Evolutionary conservation across 2,329 filamentous ascomycete species (phyloP), one percentile per base, ranked within the genome.

Genomic region (Epichloe gansuensis): DNA sequence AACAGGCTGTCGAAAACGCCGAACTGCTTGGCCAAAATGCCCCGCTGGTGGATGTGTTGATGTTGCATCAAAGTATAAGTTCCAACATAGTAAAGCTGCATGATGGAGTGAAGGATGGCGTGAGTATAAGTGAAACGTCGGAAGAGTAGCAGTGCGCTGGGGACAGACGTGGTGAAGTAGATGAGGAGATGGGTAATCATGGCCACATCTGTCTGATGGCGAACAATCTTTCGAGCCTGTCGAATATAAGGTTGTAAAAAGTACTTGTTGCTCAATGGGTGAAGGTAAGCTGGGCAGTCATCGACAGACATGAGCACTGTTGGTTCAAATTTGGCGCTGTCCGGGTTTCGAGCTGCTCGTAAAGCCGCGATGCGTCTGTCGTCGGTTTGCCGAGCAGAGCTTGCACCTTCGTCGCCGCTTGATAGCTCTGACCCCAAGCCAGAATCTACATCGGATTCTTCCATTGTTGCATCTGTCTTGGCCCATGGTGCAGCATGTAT

Each of bases 31-130:
- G 72, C 68, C 38, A 91, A 68, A 3, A 91, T 73, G 15, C 87
- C 87, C 46, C 82, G 76, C 72, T 82, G 82, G 64, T 91, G 87
- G 59, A 91, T 91, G 65, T 91, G 87, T 62, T 91, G 86, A 61
- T 91, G 87, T 76, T 87, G 86, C 78, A 91, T 81, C 39, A 91
- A 73, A 0, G 86, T 91, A 68, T 88, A 91, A 2, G 82, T 74
- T 7, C 86, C 86, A 50, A 82, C 78, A 62, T 83, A 90, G 63
- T 76, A 86, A 37, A 77, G 69, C 60, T 86, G 81, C 73, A 88
- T 81, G 9, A 78, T 61, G 51, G 75, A 72, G 62, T 91, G 87
- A 31, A 82, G 58, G 15, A 87, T 59, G 9, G 77, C 87, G 65
- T 90, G 87, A 39, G 77, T 58, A 69, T 79, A 88, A 9, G 75